Evolutionary conservation across 257 asterid genomes (phyloP), one percentile per base, ranked within the genome.

Genomic region (Fraxinus pennsylvanica): DNA sequence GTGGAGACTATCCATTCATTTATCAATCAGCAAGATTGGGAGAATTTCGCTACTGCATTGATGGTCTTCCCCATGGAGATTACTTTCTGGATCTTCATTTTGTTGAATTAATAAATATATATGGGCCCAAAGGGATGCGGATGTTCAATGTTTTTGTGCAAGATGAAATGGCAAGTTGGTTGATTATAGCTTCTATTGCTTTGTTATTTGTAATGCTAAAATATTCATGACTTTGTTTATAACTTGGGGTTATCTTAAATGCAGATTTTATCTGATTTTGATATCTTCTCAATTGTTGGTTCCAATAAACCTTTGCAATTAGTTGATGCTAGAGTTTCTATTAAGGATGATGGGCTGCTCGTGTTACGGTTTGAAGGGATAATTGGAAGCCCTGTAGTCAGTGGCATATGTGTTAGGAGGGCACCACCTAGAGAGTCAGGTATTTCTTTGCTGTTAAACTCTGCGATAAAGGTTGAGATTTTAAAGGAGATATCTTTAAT

Each of bases 81-180:
- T 43, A 52, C 9, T 52, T 52, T 17, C 63, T 52, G 63, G 63
- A 52, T 14, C 22, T 52, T 4, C 63, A 14, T 52, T 15, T 52
- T 52, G 63, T 52, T 19, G 99, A 95, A 84, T 93, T 95, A 71
- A 95, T 95, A 67, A 89, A 95, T 81, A 87, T 80, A 3, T 65
- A 71, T 78, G 99, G 99, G 29, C 99, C 99, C 1, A 93, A 93
- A 88, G 99, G 99, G 22, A 84, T 96, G 97, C 90, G 99, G 27
- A 88, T 90, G 32, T 96, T 96, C 61, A 81, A 90, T 81, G 97
- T 96, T 66, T 89, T 86, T 80, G 71, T 96, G 83, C 97, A 96
- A 85, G 98, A 93, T 19, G 97, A 96, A 63, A 92, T 91, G 99
- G 99, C 85, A 87, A 84, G 93, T 81, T 72, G 57, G 63, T 50